Base-by-base conservation (phyloP, 192 early-diverging fungal species). In the Entomortierella beljakovae region DNA sequence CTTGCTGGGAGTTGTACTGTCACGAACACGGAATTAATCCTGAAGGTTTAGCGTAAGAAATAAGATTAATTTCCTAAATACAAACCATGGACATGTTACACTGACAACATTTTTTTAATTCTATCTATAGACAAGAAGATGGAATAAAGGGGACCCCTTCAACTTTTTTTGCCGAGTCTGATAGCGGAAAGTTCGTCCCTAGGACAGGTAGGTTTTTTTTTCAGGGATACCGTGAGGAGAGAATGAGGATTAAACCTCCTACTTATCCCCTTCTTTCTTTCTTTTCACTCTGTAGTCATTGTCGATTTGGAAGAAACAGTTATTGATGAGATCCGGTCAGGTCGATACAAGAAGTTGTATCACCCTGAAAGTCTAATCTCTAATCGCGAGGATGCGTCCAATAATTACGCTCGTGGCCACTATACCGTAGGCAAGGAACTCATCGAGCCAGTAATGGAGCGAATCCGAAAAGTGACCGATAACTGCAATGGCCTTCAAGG, bases 341-440 rank as follows among this genome's bases (percentile, higher is more conserved):
- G 98, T 80, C 93, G 94, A 86, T 99, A 99, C 92, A 46, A 16
- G 25, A 70, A 67, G 59, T 68, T 89, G 2, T 89, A 86, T 62
- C 87, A 89, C 58, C 87, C 87, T 29, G 96, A 98, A 81, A 97
- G 99, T 92, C 88, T 99, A 80, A 98, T 99, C 86, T 96, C 94
- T 69, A 96, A 97, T 81, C 99, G 99, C 90, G 98, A 99, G 86
- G 98, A 99, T 84, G 98, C 98, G 16, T 97, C 98, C 75, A 98
- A 99, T 90, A 99, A 99, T 91, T 99, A 99, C 81, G 98, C 98
- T 58, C 97, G 98, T 90, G 98, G 98, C 80, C 97, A 99, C 84
- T 99, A 98, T 90, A 99, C 98, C 66, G 93, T 99, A 66, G 98
- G 98, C 70, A 99, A 99, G 91, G 98, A 98, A 84, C 92, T 98